phyloP scores from a whole-genome alignment of 208 protist genomes.

The Acanthamoeba culbertsoni region DNA sequence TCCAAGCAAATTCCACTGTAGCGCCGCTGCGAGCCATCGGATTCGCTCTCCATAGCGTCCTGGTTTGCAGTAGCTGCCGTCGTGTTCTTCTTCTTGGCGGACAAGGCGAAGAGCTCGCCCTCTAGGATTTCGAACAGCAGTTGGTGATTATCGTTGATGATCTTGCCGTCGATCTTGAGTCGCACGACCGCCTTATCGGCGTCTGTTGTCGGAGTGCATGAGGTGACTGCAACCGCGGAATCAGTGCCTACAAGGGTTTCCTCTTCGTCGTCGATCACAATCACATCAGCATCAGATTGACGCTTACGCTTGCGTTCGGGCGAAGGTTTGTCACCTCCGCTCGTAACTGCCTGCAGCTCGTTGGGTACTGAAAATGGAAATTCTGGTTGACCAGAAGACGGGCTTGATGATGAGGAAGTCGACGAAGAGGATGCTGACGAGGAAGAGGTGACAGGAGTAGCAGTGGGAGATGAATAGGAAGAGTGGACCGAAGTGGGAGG shows the following conservation, averaged over 20 bases:
- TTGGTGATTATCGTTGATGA: conserved; percentile 17
- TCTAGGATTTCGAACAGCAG: conserved; percentile 21
- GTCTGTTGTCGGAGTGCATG: not conserved
- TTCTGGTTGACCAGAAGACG: not conserved
- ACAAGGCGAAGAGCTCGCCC: not conserved
- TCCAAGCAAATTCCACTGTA: not conserved
- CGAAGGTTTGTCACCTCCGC: not conserved
- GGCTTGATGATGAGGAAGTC: not conserved
- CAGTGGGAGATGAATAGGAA: not conserved
- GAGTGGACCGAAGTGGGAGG: not conserved
- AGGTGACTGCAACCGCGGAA: too few species aligned
- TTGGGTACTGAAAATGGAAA: not conserved
- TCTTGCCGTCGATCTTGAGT: conserved; percentile 33
- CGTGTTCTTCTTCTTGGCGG: not conserved
- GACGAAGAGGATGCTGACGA: not conserved
- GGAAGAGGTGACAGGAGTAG: not conserved
- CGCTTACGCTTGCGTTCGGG: not conserved
- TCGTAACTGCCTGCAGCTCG: not conserved
- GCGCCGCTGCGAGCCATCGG: not conserved
- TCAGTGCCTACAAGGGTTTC: too few species aligned
- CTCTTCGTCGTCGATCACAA: too few species aligned
- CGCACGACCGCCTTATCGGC: not conserved
- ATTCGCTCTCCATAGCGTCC: not conserved
- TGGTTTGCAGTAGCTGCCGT: not conserved
- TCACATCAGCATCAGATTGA: too few species aligned